Evolutionary conservation across 192 early-diverging fungal species (phyloP), one percentile per base, ranked within the genome.

Genomic region (Coemansia furcata): DNA sequence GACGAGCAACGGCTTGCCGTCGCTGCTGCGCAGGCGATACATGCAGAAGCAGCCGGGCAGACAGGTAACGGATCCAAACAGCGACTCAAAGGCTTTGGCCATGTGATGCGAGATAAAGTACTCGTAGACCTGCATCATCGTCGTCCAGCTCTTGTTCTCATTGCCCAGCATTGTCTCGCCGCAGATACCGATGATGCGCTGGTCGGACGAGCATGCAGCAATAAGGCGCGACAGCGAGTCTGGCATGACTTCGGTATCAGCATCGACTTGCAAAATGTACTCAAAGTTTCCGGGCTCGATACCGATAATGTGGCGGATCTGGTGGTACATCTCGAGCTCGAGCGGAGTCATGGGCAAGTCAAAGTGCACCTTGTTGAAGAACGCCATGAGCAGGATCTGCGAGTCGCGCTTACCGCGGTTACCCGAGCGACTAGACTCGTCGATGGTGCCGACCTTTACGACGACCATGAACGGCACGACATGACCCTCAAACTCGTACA

Each of bases 361-460:
- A 77, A 93, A 96, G 71, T 96, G 93, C 37, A 99, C 96, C 72
- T 90, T 90, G 74, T 94, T 94, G 65, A 99, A 83, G 88, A 97
- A 99, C 35, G 87, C 84, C 96, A 99, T 97, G 39, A 96, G 81
- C 61, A 98, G 87, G 57, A 99, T 86, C 85, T 99, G 97, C 35
- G 97, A 97, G 81, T 99, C 97, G 60, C 97, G 94, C 80, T 99
- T 99, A 66, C 97, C 97, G 52, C 96, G 86, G 82, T 99, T 99
- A 37, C 97, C 97, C n/a, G 97, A 94, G 14, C 90, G 87, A 46
- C 80, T 86, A 10, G 89, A 85, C 74, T 98, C 95, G 19, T 85
- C 87, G 0, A 93, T 93, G 49, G 89, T 91, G 71, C 97, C 97
- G 43, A 94, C 92, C 79, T 99, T 99, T 66, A 88, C 96, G 9